Percentiles rank a stretch among this genome's conserved stretches.
phyloP scores from a whole-genome alignment of 129 eudicot genomes.

The Flaveria sonorensis region DNA sequence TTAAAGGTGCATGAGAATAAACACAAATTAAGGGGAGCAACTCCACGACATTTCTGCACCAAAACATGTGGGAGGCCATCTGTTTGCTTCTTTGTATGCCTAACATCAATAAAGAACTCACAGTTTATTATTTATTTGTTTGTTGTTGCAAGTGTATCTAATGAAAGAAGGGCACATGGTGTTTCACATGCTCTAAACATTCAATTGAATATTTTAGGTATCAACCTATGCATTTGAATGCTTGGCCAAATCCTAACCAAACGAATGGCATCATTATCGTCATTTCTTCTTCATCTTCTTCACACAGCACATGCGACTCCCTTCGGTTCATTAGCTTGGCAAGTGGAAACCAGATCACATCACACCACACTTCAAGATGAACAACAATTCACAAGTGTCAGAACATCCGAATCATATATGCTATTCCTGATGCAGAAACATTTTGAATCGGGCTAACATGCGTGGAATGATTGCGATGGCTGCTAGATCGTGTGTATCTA shows the following conservation, averaged over 20 bases:
- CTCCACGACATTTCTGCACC: not conserved
- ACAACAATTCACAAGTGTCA: not conserved
- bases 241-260: conserved; percentile 1
- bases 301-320: not conserved
- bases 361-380: not conserved
- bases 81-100: not conserved
- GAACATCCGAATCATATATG: not conserved
- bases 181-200: conserved; percentile 8
- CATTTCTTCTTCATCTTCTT: not conserved
- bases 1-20: not conserved
- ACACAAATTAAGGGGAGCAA: not conserved
- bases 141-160: not conserved
- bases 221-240: not conserved
- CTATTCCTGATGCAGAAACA: not conserved
- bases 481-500: no score
- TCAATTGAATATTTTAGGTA: not conserved
- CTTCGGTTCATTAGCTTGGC: not conserved
- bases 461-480: no score
- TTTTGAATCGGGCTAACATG: not conserved
- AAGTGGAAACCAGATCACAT: not conserved
- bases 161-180: not conserved
- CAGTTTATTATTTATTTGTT: not conserved
- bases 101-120: not conserved
- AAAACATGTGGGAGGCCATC: conserved; percentile 9
- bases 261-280: not conserved